These are phyloP conservation scores for Cyathus striatus DNA, from an alignment of 768 basidiomycete species.

Conservation along the genomic window DNA sequence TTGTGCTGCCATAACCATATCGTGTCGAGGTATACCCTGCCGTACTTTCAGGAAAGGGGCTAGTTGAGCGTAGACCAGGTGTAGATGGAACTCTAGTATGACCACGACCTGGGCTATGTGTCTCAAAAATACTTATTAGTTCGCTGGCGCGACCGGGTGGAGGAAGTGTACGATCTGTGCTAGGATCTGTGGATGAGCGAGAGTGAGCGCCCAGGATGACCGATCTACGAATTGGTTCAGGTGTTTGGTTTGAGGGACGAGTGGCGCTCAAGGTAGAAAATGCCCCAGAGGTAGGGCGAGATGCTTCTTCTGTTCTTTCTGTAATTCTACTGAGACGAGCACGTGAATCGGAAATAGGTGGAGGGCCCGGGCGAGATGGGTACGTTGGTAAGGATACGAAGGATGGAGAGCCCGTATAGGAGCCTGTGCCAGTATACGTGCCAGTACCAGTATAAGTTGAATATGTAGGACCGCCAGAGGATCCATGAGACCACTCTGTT, in stretches of 20 bases:
- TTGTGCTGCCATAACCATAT: slow-evolving; percentile 22
- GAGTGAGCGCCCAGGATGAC: slow-evolving; percentile 42
- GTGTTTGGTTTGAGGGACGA: slow-evolving; percentile 33
- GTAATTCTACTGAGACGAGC: slow-evolving; percentile 69
- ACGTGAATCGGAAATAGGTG: slow-evolving; percentile 28
- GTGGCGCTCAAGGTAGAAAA: slow-evolving; percentile 24
- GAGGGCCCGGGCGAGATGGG: slow-evolving; percentile 26
- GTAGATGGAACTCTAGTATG: slow-evolving; percentile 54
- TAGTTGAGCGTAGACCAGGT: slow-evolving; percentile 34
- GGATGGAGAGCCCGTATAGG: slow-evolving; percentile 44
- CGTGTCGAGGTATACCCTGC: slow-evolving; percentile 19
- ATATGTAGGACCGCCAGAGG: slow-evolving; percentile 27
- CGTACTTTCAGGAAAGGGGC: slow-evolving; percentile 27
- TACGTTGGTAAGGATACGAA: slow-evolving; percentile 38
- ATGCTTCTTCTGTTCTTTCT: slow-evolving; percentile 65
- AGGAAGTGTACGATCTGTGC: slow-evolving; percentile 35
- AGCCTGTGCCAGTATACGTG: slow-evolving; percentile 33
- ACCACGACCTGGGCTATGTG: slow-evolving; percentile 33
- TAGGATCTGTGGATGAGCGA: slow-evolving; percentile 57
- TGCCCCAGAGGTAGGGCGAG: slow-evolving; percentile 50
- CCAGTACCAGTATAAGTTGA: slow-evolving; percentile 35
- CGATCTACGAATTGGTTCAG: slow-evolving; percentile 45
- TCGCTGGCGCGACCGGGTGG: slow-evolving; percentile 61
- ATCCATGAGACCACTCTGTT: slow-evolving; percentile 57
- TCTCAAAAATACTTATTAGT: slow-evolving; percentile 70